These are phyloP conservation scores for Leccinum subfulvum DNA, from an alignment of 1,284 basidiomycete species.

Conservation along the genomic window DNA sequence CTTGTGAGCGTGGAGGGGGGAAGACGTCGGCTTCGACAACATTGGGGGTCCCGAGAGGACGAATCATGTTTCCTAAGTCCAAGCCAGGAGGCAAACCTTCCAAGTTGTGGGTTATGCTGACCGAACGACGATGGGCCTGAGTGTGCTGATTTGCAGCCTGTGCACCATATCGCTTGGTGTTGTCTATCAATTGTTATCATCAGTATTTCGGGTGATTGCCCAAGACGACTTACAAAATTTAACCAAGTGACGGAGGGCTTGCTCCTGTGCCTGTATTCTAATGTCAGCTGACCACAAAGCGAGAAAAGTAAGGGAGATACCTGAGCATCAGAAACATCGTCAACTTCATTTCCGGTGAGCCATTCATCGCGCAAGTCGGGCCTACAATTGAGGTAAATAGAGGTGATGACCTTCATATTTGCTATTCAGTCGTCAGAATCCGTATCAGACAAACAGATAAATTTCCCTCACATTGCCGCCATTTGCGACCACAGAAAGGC, in stretches of 20 bases:
- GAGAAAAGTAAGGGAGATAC: conserved; percentile 35
- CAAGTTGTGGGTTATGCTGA: conserved; percentile 76
- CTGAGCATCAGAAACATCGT: conserved; percentile 84
- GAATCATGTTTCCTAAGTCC: conserved; percentile 69
- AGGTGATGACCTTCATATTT: conserved; percentile 99
- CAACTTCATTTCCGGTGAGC: conserved; percentile 91
- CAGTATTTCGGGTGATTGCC: not conserved
- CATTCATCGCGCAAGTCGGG: conserved; percentile 97
- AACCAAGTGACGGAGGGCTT: conserved; percentile 90
- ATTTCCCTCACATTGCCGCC: conserved; percentile 81
- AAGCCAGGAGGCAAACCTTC: conserved; percentile 76
- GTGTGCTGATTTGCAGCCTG: conserved; percentile 52
- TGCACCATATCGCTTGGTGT: conserved; percentile 79
- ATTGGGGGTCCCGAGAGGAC: conserved; percentile 75
- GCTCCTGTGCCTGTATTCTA: conserved; percentile 82
- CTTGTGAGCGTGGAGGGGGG: conserved; percentile 78
- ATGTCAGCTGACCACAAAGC: conserved; percentile 9
- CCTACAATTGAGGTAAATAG: conserved; percentile 95
- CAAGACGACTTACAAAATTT: conserved; percentile 76
- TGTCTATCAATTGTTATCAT: conserved; percentile 48
- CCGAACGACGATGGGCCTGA: conserved; percentile 66
- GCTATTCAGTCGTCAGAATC: conserved; percentile 47
- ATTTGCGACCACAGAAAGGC: conserved; percentile 96
- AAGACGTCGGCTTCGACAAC: conserved; percentile 77
- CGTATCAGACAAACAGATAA: not conserved